Base-by-base conservation (phyloP, 1,284 basidiomycete genomes). In the Ustilago curta region DNA sequence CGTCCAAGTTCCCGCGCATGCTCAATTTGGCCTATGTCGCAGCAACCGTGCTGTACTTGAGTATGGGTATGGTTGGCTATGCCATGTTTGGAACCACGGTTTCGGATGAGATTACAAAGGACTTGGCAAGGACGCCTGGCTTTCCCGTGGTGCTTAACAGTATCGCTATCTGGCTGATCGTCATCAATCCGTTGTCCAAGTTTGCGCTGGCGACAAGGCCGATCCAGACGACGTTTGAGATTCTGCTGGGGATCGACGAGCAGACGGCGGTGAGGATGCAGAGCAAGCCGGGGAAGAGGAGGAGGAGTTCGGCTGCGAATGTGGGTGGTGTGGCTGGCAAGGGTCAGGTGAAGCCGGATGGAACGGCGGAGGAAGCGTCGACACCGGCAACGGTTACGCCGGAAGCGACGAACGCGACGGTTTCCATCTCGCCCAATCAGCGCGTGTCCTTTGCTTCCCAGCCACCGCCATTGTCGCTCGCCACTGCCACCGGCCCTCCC, bases 161-260 rank as follows among this genome's bases (percentile, higher is more conserved):
- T 51, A 75, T 93, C 25, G 91, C 91, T 6, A 88, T 97, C 48
- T 95, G 94, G 92, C 91, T 95, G 87, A 91, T 98, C 42, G 94
- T 95, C 25, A 86, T 97, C 63, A 92, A 91, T 70, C 71, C 84
- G 29, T 59, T 79, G 55, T 91, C 93, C 2, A 97, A 97, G 85
- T 97, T 93, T 84, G 93, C 93, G 3, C 87, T 97, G 23, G 90
- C 91, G 47, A 91, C 91, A 2, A 89, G 94, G 79, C 96, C 95
- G 9, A 50, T 70, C 37, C 77, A 76, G 52, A 79, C 77, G 25
- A 82, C 80, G 5, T 70, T 83, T 43, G 84, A 85, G 66, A 68
- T 78, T 49, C 53, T 83, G 42, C 44, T 82, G 12, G 83, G 83
- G 1, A 67, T 84, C 7, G 77, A 81, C 32, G 55, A 65, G 16